A percentile compares a stretch with the other conserved stretches of the same genome.
These are phyloP conservation scores for Lolium perenne DNA, from an alignment of 176 grass and related monocot genomes.

Conservation along the genomic window DNA sequence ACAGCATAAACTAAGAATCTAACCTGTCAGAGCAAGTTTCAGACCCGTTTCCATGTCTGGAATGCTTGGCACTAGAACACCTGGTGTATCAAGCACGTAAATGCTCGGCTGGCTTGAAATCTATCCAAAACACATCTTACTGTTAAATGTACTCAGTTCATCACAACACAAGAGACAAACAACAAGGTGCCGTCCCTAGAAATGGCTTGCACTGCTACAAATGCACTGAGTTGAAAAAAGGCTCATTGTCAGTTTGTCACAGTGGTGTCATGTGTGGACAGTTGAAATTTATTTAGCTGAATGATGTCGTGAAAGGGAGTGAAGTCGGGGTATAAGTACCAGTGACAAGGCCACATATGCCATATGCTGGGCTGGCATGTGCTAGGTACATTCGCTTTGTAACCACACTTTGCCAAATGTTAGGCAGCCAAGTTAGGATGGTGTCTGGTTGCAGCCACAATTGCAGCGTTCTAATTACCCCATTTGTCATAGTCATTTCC, in stretches of 20 bases:
- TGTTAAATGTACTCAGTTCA: conserved; percentile 38
- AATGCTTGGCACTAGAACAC: conserved; percentile 93
- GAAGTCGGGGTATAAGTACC: neutral
- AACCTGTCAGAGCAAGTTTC: conserved; percentile 97
- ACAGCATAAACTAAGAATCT: neutral
- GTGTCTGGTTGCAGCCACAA: neutral
- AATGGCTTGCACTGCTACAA: conserved; percentile 28
- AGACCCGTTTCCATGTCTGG: conserved; percentile 90
- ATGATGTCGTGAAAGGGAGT: neutral
- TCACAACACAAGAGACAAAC: conserved; percentile 9
- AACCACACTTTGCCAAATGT: conserved; percentile 19
- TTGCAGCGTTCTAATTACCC: neutral
- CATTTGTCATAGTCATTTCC: neutral
- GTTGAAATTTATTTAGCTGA: neutral
- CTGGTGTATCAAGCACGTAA: conserved; percentile 98
- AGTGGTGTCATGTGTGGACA: neutral
- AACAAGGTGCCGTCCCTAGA: neutral
- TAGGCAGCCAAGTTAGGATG: neutral
- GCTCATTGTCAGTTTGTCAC: neutral
- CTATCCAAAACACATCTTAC: conserved; percentile 52
- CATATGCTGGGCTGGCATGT: neutral
- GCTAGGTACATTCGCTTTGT: neutral
- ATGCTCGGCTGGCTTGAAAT: conserved; percentile 95
- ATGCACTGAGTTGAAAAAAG: conserved; percentile 36
- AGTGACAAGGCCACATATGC: neutral